Base-by-base conservation (phyloP, 768 basidiomycete genomes). In the Phylloporus scabripes region DNA sequence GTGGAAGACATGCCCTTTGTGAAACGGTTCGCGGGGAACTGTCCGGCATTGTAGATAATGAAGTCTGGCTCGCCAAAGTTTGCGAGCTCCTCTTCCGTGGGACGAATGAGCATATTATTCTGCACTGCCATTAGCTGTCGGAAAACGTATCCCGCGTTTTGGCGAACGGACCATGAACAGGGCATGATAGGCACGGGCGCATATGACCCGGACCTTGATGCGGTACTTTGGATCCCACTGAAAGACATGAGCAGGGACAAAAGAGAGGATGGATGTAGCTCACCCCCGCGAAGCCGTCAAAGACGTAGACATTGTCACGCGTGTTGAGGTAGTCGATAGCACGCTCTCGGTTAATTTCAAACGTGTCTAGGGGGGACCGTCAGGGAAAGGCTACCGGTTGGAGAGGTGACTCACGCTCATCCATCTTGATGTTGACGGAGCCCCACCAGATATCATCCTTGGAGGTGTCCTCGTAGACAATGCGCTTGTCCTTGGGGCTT, bases 401-500 rank as follows among this genome's bases (percentile, higher is more conserved):
- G 5, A 28, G 37, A 29, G n/a, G 33, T 24, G 18, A 76, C 87
- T 54, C 64, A 88, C 88, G 90, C 65, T 92, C 90, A 65, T 96
- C 93, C 85, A 95, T 88, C 78, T 96, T 95, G 74, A 98, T 98
- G 75, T 99, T 99, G 60, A 98, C 93, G 26, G 91, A 86, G 34
- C 96, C 95, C 96, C 96, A 98, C 94, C 96, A 99, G 68, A 99
- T 87, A 54, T 97, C 82, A 65, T 97, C 92, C 72, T 92, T 96
- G 72, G 83, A 86, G 45, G 90, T 87, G 60, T 98, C 94, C 70
- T 99, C 96, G 67, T 77, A 98, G 63, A 99, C 96, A 64, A 99
- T 97, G 54, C 96, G 93, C 81, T 98, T 99, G 81, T 99, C 96
- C 69, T 98, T 99, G 46, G 96, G 96, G 59, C 83, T 87, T 42